Evolutionary conservation across 371 early-diverging fungal genomes (phyloP), one percentile per base, ranked within the genome.

Genomic region (Mortierella sp.): DNA sequence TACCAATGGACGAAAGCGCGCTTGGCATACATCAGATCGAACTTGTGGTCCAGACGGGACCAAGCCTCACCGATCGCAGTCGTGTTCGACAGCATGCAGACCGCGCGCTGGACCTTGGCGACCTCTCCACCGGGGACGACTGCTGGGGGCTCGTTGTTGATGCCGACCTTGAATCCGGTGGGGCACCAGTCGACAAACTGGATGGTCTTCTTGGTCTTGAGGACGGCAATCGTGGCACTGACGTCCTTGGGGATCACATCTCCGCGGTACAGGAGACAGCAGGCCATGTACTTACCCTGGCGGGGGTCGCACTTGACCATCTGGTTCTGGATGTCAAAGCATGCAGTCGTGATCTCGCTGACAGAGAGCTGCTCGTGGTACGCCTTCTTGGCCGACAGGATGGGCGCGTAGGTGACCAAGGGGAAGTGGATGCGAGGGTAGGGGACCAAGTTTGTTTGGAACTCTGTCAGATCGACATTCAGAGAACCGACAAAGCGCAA

Each of bases 1-100:
- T 97, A 99, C 99, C 99, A 99, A 91, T 99, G 99, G 64, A 99
- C 98, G 87, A 99, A 99, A 72, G 99, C 99, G 87, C 98, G 95
- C 92, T 97, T 97, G 86, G 96, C 96, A 88, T 96, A 99, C 99
- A 98, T 99, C 66, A 97, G 88, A 86, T 96, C 96, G 85, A 99
- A 98, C 93, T 97, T 97, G 86, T 96, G 94, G 86, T 98, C 95
- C 50, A 98, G 90, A 86, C 97, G 95, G 74, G 94, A 93, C 98
- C 98, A 99, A 68, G 98, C 98, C 86, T 97, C 97, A 67, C 96
- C 94, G 79, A 99, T 99, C 68, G 98, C 97, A 10, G 99, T 99
- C 69, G 97, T 98, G 91, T 97, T 98, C 86, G 94, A 94, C 71
- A 99, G 86, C 94, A 97, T 95, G 90, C 99, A 98, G 39, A 97